phyloP scores from a whole-genome alignment of 371 early-diverging fungal species.

The Lichtheimia ornata region DNA sequence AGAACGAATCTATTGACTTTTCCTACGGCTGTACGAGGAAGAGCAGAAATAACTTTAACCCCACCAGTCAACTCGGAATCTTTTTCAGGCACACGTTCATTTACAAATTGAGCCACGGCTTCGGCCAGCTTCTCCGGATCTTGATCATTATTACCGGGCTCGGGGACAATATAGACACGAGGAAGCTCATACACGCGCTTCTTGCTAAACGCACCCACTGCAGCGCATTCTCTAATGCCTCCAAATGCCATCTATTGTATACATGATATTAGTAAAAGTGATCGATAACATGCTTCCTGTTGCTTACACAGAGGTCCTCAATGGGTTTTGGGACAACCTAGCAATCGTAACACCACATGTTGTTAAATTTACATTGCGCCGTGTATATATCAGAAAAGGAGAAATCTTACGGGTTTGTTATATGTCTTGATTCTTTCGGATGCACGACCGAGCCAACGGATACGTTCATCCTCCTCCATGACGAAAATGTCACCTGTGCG shows the following conservation, averaged over 20 bases:
- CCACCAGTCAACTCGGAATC: not conserved
- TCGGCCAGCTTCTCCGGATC: not conserved
- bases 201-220: not conserved
- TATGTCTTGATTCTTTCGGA: no score
- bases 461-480: not conserved
- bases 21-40: not conserved
- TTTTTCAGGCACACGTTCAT: not conserved
- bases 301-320: not conserved
- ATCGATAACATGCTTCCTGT: no score
- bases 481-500: not conserved
- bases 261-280: not conserved
- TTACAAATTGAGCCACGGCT: not conserved
- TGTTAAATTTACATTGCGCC: no score
- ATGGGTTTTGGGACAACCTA: conserved; percentile 1
- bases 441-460: not conserved
- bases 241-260: not conserved
- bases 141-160: not conserved
- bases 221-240: not conserved
- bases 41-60: not conserved
- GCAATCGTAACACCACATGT: no score
- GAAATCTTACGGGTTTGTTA: no score
- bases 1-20: not conserved
- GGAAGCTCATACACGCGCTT: not conserved
- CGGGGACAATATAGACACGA: not conserved
- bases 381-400: no score